A percentile compares a stretch with the other conserved stretches of the same genome.
These are phyloP conservation scores for Nicotiana tabacum DNA, from an alignment of 257 asterid genomes.

Conservation along the genomic window DNA sequence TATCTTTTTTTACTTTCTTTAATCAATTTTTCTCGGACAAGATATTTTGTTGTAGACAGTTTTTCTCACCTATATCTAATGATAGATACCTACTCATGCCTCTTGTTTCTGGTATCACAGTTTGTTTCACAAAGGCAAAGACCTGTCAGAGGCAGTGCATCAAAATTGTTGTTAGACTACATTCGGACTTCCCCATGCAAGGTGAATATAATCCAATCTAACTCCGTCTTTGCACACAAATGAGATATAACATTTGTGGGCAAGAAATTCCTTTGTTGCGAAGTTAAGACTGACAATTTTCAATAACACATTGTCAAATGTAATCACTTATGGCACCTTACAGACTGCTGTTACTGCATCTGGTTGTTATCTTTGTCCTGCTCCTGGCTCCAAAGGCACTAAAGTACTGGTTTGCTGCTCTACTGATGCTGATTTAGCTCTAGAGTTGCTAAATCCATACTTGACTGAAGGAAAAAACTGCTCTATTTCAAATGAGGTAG, in stretches of 20 bases:
- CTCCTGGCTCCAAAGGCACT: conserved; percentile 91
- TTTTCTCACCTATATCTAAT: background rate
- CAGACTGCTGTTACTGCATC: conserved; percentile 82
- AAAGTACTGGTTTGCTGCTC: conserved; percentile 61
- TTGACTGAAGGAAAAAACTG: conserved; percentile 14
- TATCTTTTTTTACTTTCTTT: conserved; percentile 4
- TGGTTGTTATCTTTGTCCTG: conserved; percentile 86
- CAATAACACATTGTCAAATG: background rate
- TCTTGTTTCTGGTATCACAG: conserved; percentile 29
- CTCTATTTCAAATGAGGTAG: conserved; percentile 32
- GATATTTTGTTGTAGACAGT: background rate
- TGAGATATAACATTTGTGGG: background rate
- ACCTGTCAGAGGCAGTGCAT: conserved; percentile 81
- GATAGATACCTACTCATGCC: conserved; percentile 5
- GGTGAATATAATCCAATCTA: conserved; percentile 36
- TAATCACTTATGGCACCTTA: conserved; percentile 15
- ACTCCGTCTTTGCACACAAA: background rate
- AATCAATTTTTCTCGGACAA: background rate
- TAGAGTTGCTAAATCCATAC: conserved; percentile 28
- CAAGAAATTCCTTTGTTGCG: background rate
- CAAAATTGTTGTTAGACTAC: conserved; percentile 57
- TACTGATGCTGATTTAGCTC: conserved; percentile 27
- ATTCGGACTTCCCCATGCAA: conserved; percentile 70
- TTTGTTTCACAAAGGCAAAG: conserved; percentile 76
- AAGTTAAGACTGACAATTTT: background rate